Conservation (phyloP, 2,329 filamentous ascomycete species). For the Hirsutella rhossiliensis region DNA sequence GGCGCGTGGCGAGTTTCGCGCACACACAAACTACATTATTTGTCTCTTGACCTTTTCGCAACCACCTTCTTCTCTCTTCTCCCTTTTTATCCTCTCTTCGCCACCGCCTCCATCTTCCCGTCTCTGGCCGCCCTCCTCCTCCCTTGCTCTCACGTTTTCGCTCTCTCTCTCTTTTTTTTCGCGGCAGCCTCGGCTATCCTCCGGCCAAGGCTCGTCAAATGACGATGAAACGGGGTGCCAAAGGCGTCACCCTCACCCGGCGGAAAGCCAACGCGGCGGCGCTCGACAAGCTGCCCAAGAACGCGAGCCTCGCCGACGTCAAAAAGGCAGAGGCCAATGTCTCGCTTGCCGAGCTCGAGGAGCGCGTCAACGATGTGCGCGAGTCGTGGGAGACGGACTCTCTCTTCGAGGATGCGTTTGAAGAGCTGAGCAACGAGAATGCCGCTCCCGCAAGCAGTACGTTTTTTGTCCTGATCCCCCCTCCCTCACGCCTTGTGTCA, state of each 20-base stretch:
- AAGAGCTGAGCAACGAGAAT: constrained; percentile 43
- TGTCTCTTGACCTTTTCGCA: neutral
- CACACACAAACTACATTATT: neutral
- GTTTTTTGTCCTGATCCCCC: constrained; percentile 5
- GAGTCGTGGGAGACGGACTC: constrained; percentile 54
- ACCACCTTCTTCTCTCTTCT: neutral
- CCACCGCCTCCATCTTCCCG: neutral
- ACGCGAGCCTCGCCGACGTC: constrained; percentile 22
- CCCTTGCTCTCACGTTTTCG: neutral
- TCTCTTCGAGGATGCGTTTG: constrained; percentile 49
- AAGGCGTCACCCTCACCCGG: constrained; percentile 18
- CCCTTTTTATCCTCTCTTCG: neutral
- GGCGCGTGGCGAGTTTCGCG: neutral
- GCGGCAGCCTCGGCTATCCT: neutral
- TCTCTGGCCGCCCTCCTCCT: neutral
- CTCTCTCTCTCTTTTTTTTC: neutral
- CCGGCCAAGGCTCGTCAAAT: neutral
- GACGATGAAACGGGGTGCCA: constrained; percentile 8
- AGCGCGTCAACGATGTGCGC: constrained; percentile 36
- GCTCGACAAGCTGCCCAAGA: constrained; percentile 19
- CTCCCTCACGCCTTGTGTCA: neutral
- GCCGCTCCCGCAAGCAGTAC: constrained; percentile 31
- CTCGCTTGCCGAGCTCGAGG: constrained; percentile 33
- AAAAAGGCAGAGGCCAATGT: constrained; percentile 22
- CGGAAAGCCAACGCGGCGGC: constrained; percentile 23